Base-by-base conservation (phyloP, 164 flowering plant genomes). In the Annona cherimola region DNA sequence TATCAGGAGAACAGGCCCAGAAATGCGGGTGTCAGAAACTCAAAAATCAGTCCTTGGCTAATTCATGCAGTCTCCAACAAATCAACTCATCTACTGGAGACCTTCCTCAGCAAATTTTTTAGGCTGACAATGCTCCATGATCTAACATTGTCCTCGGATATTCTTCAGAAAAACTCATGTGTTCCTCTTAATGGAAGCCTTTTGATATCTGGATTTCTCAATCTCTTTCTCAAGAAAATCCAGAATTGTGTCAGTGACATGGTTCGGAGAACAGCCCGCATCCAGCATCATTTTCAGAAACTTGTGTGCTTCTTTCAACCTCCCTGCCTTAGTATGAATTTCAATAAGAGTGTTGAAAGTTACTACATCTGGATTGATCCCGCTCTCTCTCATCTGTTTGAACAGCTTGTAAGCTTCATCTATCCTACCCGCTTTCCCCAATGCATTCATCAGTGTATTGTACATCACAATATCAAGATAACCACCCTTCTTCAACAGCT, bases 391-490 rank as follows among this genome's bases (percentile, higher is more conserved):
- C 98, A 93, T 96, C 78, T 93, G 98, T 63, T 86, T 81, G 76
- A 91, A 93, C 69, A 93, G 76, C 74, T 77, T 82, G 71, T 75
- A 78, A 16, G 87, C 95, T 72, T 95, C 96, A 35, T 88, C 94
- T 12, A 90, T 43, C 45, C 88, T 83, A 1, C 95, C 95, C 7
- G 87, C 96, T 82, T 88, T 96, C 44, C 98, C 99, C 2, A 96
- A 80, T 9, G 87, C 92, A 80, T 90, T 84, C 18, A 93, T 89
- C 79, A 93, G 72, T 59, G 99, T 93, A 72, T 96, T 96, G 76
- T 93, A 96, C 99, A 96, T 96, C 73, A 93, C 90, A 42, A 93
- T 79, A 77, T 96, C 98, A 11, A 96, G 88, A 74, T 87, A 91
- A 41, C 98, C 98, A 69, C 98, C 99, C 45, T 84, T 86, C 82